Percentiles rank a stretch among this genome's conserved stretches.
phyloP scores from a whole-genome alignment of 31 red algal species.

The Porphyra umbilicalis region DNA sequence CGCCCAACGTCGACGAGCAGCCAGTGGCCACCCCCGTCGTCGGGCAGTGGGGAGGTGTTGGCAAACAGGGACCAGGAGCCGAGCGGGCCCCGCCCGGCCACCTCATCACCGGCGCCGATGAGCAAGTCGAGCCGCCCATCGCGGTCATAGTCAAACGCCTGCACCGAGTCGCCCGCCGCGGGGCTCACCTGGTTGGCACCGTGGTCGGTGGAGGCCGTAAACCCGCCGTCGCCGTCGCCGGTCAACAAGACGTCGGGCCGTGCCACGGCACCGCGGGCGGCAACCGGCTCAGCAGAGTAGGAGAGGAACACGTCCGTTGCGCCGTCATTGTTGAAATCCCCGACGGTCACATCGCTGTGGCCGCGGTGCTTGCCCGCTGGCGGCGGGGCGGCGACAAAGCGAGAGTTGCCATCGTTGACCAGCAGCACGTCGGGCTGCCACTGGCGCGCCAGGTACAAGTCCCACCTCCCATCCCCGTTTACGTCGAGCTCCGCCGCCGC shows the following conservation, averaged over 20 bases:
- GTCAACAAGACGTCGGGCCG: background rate
- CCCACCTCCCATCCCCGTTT: conserved; percentile 40
- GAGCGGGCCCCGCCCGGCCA: background rate
- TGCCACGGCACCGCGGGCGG: background rate
- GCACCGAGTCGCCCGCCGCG: background rate
- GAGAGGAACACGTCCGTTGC: conserved; percentile 26
- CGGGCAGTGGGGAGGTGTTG: background rate
- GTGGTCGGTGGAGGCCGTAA: background rate
- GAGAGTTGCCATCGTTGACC: conserved; percentile 21
- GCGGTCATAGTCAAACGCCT: background rate
- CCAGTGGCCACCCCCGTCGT: background rate
- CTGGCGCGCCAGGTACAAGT: conserved; percentile 29
- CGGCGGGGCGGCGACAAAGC: conserved; percentile 7
- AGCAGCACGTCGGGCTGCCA: conserved; percentile 11
- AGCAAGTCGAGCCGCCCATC: background rate
- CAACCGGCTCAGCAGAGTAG: background rate
- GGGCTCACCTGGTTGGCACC: background rate
- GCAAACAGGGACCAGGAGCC: background rate
- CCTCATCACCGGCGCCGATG: background rate
- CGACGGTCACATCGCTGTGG: conserved; percentile 37
- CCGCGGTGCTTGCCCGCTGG: conserved; percentile 1
- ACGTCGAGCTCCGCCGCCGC: conserved; percentile 43
- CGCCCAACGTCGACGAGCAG: background rate
- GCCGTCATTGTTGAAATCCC: conserved; percentile 61
- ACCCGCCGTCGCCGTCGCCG: background rate